Base-by-base conservation (phyloP, 2,329 filamentous ascomycete genomes). In the Beauveria varroae region DNA sequence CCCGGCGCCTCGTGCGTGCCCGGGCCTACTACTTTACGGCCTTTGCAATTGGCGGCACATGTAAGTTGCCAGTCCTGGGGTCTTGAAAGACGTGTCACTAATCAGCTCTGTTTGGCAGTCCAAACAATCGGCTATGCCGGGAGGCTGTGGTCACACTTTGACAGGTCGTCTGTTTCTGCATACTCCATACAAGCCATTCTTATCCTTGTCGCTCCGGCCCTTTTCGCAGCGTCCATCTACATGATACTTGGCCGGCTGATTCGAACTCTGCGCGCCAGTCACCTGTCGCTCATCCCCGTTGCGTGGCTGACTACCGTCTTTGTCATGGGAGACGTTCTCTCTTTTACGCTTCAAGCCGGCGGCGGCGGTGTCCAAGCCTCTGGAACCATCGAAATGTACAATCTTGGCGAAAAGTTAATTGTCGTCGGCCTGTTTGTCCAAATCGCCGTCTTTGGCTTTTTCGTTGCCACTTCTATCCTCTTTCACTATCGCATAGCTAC, bases 351-450 rank as follows among this genome's bases (percentile, higher is more conserved):
- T 0, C 79, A 81, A 64, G 71, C 70, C 7, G 72, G 69, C 14
- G 76, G 75, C 8, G 71, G 26, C 28, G 28, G 28, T 10, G 28
- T 30, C 8, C 28, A 30, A 30, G 28, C 28, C 8, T 30, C 28
- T 30, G 28, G 28, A 10, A 30, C 28, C 28, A 30, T 30, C 3
- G 28, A 30, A 9, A 47, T 34, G 40, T 28, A n/a, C 22, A 34
- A 57, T 1, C 30, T 24, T 14, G 79, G 79, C 14, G 71, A 80
- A 63, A 74, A 77, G 18, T 70, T 84, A 56, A 78, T 85, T 16
- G 70, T 85, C 16, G 76, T 65, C 3, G 83, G 83, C 9, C 70
- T 86, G 2, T 71, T 80, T n/a, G 67, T 83, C 2, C 83, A 86
- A 65, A 74, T 86, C 2, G 44, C 79, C 24, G 74, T 81, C 49